Evolutionary conservation across 2,329 filamentous ascomycete genomes (phyloP), one percentile per base, ranked within the genome.

Genomic region (Raffaelea albimanens): DNA sequence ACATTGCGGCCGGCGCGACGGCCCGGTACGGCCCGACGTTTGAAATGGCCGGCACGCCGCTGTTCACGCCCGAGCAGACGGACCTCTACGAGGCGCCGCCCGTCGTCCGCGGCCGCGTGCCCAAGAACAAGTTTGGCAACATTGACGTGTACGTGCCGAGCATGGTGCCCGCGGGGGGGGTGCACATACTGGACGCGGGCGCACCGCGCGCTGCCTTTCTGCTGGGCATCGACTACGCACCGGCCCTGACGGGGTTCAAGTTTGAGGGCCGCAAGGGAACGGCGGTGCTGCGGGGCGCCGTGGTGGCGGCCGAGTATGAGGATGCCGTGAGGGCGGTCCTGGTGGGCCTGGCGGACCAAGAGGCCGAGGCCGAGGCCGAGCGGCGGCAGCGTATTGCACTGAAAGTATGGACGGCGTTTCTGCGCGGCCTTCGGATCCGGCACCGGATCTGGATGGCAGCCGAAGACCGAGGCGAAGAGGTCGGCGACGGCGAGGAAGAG

Each of bases 71-170:
- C 18, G 73, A 79, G 9, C 81, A 88, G 58, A 87, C 91, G 0
- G 76, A 84, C 14, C 51, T 82, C 0, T 97, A 95, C 63, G 66
- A 77, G 13, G 78, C 91, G 0, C 85, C 87, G 1, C 83, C 88
- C 0, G 82, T 97, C 1, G 70, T 85, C 3, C 67, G 81, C 45
- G 90, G 89, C 0, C 71, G 73, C 13, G 76, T 97, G 2, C 91
- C 93, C 0, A 91, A 87, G 66, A 98, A 98, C 60, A 82, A 84
- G 18, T 98, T 88, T 63, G 89, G 89, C 11, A 98, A 98, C 59
- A 83, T 97, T 50, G 93, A 97, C 58, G 77, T 95, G 36, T 97
- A 91, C 61, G 89, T 95, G 11, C 83, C 87, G 0, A 87, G 81
- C 52, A 97, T 98, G 93, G 73, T 97, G 1, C 93, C 93, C 0